Evolutionary conservation across 2,329 filamentous ascomycete species (phyloP).

Genomic region (Pestalotiopsis sp.): DNA sequence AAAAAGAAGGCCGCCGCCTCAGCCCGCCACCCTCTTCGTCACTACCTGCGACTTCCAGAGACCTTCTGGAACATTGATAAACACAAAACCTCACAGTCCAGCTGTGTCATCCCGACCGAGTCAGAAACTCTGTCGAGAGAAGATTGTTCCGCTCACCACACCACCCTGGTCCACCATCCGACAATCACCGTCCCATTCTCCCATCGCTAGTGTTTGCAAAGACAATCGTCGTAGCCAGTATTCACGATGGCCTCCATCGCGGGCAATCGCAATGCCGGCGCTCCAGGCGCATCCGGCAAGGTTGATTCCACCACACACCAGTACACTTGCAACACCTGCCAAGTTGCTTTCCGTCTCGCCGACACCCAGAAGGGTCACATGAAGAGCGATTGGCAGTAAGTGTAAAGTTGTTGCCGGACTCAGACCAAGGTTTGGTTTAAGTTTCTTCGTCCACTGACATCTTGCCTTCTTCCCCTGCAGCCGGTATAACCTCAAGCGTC

Average conservation of each 20-base stretch:
- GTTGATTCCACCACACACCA: slow-evolving; percentile 63
- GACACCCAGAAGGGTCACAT: slow-evolving; percentile 94
- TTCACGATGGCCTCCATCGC: slow-evolving; percentile 53
- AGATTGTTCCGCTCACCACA: not conserved
- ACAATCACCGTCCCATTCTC: not conserved
- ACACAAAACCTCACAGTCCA: not conserved
- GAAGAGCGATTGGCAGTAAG: slow-evolving; percentile 98
- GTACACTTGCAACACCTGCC: slow-evolving; percentile 97
- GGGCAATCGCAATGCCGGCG: slow-evolving; percentile 26
- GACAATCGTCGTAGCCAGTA: not conserved
- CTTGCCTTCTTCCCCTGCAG: slow-evolving; percentile 41
- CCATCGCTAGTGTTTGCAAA: not conserved
- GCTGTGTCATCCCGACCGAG: not conserved
- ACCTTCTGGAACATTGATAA: not conserved
- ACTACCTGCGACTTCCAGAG: slow-evolving; percentile 1
- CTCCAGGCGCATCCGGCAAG: slow-evolving; percentile 26
- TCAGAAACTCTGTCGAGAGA: not conserved
- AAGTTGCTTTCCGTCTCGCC: slow-evolving; percentile 92
- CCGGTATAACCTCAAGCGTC: slow-evolving; percentile 94
- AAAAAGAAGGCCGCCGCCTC: not conserved
- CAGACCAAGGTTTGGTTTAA: not conserved
- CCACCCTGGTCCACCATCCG: not conserved
- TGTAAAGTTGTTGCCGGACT: slow-evolving; percentile 27
- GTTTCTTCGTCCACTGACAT: slow-evolving; percentile 6
- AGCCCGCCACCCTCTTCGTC: not conserved